Conservation (phyloP, 306 rosid genomes). For the Styphnolobium japonicum region DNA sequence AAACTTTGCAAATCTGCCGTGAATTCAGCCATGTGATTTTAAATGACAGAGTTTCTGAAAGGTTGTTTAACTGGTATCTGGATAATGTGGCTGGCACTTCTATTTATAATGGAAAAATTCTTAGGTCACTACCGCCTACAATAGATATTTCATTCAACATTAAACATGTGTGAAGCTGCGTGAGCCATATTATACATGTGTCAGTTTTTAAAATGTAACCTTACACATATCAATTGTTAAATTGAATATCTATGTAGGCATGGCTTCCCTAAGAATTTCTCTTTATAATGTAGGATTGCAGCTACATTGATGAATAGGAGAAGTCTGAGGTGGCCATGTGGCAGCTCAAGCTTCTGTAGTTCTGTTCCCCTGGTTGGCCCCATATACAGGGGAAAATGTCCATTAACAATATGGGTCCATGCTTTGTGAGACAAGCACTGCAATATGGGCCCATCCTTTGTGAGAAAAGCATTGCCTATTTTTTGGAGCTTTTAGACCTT, state of each 20-base stretch:
- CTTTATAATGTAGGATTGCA: constrained; percentile 41
- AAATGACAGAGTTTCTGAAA: constrained; percentile 11
- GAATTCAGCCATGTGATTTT: constrained; percentile 62
- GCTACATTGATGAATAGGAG: constrained; percentile 25
- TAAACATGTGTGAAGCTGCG: too few relatives aligned
- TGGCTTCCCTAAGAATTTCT: too few relatives aligned
- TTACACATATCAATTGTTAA: too few relatives aligned
- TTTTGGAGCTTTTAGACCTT: constrained; percentile 20
- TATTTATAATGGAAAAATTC: constrained; percentile 56
- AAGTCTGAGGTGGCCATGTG: constrained; percentile 47
- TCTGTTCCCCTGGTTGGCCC: constrained; percentile 46
- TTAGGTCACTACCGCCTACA: too few relatives aligned
- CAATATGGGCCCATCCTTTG: constrained; percentile 35
- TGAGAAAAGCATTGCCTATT: constrained; percentile 23
- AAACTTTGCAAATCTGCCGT: constrained; percentile 43
- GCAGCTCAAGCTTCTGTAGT: constrained; percentile 44
- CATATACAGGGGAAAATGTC: constrained; percentile 44
- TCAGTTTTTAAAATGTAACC: too few relatives aligned
- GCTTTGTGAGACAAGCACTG: constrained; percentile 24
- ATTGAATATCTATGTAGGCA: too few relatives aligned
- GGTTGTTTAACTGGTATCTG: constrained; percentile 23
- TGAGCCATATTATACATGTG: too few relatives aligned
- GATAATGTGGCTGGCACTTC: constrained; percentile 35
- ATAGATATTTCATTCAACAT: too few relatives aligned
- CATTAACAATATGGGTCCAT: constrained; percentile 39